These are phyloP conservation scores for Cicer arietinum DNA, from an alignment of 306 rosid genomes.

Conservation along the genomic window DNA sequence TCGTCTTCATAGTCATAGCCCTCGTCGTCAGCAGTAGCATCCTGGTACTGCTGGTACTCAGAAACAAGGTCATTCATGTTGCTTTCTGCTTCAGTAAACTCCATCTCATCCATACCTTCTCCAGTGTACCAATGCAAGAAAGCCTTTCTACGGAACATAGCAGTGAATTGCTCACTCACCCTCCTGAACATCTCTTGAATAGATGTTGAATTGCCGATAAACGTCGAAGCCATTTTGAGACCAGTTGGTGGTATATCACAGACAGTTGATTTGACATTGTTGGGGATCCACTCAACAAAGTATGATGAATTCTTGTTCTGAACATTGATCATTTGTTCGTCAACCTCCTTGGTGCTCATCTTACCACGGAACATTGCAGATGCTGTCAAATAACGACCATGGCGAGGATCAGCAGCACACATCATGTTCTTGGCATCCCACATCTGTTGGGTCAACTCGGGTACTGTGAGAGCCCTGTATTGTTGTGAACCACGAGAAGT, in stretches of 20 bases:
- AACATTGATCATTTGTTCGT: constrained; percentile 69
- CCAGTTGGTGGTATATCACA: constrained; percentile 67
- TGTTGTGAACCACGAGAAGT: constrained; percentile 67
- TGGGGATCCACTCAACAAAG: constrained; percentile 67
- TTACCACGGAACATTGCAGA: constrained; percentile 68
- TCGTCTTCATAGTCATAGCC: constrained; percentile 57
- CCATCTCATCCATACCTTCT: constrained; percentile 75
- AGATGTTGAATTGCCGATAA: constrained; percentile 64
- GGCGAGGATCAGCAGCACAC: constrained; percentile 65
- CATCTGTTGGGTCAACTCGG: constrained; percentile 65
- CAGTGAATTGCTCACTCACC: constrained; percentile 65
- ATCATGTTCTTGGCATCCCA: constrained; percentile 69
- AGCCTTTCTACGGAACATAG: constrained; percentile 63
- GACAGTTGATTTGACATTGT: constrained; percentile 62
- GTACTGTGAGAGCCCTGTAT: constrained; percentile 63
- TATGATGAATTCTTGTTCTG: constrained; percentile 67
- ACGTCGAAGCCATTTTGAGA: constrained; percentile 63
- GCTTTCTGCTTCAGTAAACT: constrained; percentile 66
- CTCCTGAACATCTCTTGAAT: constrained; percentile 67
- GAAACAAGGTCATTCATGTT: constrained; percentile 69
- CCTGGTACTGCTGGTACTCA: constrained; percentile 68
- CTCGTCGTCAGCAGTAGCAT: constrained; percentile 66
- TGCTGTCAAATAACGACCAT: constrained; percentile 62
- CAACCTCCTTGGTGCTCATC: constrained; percentile 70
- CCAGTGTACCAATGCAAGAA: constrained; percentile 75